Base-by-base conservation (phyloP, 257 asterid species). In the Solanum virginianum region DNA sequence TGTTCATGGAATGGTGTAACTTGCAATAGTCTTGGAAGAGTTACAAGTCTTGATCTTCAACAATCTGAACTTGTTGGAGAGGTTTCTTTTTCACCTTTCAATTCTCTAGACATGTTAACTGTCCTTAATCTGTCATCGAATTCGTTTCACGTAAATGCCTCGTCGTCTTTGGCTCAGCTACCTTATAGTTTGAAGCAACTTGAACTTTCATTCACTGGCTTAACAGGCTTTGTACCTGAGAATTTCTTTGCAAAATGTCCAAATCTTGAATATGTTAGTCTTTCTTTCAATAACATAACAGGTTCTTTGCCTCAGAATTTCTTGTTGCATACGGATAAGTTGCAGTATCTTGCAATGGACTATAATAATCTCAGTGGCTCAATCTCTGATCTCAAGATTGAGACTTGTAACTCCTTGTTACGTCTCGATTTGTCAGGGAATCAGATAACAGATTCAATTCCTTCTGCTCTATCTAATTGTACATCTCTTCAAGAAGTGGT, bases 401-500 rank as follows among this genome's bases (percentile, higher is more conserved):
- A 94, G 80, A 83, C 84, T 18, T 96, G 99, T 88, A 85, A 81
- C 85, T 91, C 98, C 26, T 71, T 96, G 86, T 60, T 86, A 43
- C 93, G 84, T 7, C 93, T 96, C 15, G 99, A 96, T 66, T 88
- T 93, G 90, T 94, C 98, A 0, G 98, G 95, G 0, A 96, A 96
- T 65, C 94, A 91, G 53, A 87, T 96, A 20, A 8, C 75, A 4
- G 97, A 90, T 41, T 88, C 92, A 4, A 85, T 96, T 1, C 98
- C 98, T 8, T 60, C 86, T 1, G 90, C 97, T 1, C 80, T 96
- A 63, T 90, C 95, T 7, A 96, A 93, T 81, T 96, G 99, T 87
- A 90, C 97, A 1, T 80, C 65, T 72, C 95, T 96, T 0, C 88
- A 80, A 39, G 97, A 94, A 66, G 51, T 96, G 80, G 80, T 85